Evolutionary conservation across 129 eudicot genomes (phyloP), one percentile per base, ranked within the genome.

Genomic region (Smallanthus sonchifolius): DNA sequence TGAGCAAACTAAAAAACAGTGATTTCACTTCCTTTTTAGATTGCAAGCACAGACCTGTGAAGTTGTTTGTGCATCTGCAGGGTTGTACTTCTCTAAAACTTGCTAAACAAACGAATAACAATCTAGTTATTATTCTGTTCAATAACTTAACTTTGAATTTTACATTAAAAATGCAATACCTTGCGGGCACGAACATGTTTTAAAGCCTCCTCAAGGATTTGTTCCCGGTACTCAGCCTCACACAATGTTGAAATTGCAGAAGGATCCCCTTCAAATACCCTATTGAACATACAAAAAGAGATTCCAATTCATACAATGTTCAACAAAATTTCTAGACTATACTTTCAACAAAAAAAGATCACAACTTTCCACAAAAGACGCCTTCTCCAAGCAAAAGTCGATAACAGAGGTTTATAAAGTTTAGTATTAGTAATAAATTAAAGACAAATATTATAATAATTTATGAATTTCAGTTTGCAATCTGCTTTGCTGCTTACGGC

Each of bases 231-330:
- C 83, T 86, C 79, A 19, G 85, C 88, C 69, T 91, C 97, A 35
- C 75, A 52, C 77, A 88, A 44, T 19, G 95, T 83, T 10, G 78
- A 49, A 44, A 91, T 91, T 51, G 86, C 86, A 69, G 80, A 78
- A 59, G 88, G 88, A 72, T 88, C 83, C 30, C 83, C 88, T 88
- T 91, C 97, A 79, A 81, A 91, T 14, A 84, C 59, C 74, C 97
- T 91, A 73, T 45, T 5, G 35, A 2, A 70, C 9, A 55, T 49
- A 40, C 65, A 54, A 61, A 37, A 51, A 24, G 10, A 56, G 34
- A 57, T 63, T 74, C 60, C 40, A 34, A 60, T 17, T 61, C 37
- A 60, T 15, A 45, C 10, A 54, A 11, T 10, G n/a, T 57, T 35
- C 49, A 36, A 69, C 62, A 77, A 54, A 30, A 34, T 13, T 15